A percentile compares a stretch with the other conserved stretches of the same genome.
Conservation (phyloP, 2,329 filamentous ascomycete genomes). For the Aspergillus hiratsukae region DNA sequence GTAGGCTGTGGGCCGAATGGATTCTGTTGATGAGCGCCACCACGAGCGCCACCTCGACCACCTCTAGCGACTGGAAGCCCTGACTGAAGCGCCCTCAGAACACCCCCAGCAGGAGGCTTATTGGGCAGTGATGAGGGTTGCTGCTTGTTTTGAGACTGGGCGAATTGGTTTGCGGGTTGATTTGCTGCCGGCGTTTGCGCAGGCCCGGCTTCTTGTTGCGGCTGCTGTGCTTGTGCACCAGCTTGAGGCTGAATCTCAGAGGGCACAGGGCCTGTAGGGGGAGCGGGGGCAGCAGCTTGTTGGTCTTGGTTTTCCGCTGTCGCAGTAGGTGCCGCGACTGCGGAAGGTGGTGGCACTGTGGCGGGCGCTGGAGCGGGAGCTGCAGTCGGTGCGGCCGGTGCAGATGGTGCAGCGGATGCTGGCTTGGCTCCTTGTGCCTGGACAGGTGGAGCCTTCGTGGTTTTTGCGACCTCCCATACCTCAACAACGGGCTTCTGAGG, state of each 20-base stretch:
- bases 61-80: constrained; percentile 43
- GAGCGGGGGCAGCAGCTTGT: constrained; percentile 8
- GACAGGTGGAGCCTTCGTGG: constrained; percentile 50
- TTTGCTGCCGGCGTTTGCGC: constrained; percentile 9
- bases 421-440: constrained; percentile 30
- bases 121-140: constrained; percentile 26
- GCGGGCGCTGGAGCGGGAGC: constrained; percentile 12
- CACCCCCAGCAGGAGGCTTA: constrained; percentile 34
- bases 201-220: constrained; percentile 15
- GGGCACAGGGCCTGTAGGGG: constrained; percentile 7
- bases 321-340: not conserved
- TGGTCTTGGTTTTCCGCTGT: not conserved
- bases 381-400: constrained; percentile 17
- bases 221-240: constrained; percentile 13
- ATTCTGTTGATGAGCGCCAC: constrained; percentile 30
- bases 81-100: constrained; percentile 41
- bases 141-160: constrained; percentile 22
- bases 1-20: constrained; percentile 20
- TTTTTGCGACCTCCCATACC: constrained; percentile 79
- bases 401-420: constrained; percentile 17
- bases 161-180: constrained; percentile 22
- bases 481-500: constrained; percentile 78
- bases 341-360: constrained; percentile 3
- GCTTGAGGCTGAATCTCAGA: constrained; percentile 11
- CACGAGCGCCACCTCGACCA: constrained; percentile 38